Conservation (phyloP, 1,139 yeast genomes). For the Lipomyces yarrowii region DNA sequence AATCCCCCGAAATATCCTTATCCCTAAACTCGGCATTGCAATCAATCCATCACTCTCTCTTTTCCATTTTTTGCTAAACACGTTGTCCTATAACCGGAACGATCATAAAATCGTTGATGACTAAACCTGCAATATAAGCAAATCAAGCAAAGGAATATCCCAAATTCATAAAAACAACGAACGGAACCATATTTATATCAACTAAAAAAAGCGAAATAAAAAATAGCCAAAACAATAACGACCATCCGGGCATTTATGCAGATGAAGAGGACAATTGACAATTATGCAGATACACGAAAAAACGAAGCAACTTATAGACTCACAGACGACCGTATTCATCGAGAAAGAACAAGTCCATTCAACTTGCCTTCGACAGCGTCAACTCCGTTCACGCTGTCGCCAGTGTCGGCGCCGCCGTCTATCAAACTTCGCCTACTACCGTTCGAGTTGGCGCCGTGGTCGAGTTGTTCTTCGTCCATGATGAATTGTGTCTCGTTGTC, state of each 20-base stretch:
- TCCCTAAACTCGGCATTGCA: neutral
- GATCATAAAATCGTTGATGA: neutral
- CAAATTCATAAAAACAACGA: neutral
- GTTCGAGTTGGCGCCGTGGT: neutral
- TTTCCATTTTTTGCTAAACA: neutral
- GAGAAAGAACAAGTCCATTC: neutral
- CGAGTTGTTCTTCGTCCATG: slow-evolving; percentile 28
- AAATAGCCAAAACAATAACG: neutral
- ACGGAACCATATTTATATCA: neutral
- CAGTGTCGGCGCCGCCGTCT: neutral
- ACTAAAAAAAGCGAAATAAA: neutral
- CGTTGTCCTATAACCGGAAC: neutral
- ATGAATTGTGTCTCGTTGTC: slow-evolving; percentile 29
- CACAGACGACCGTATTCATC: neutral
- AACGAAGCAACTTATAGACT: neutral
- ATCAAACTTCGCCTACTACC: neutral
- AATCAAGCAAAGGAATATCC: neutral
- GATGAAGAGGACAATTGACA: neutral
- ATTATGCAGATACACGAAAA: neutral
- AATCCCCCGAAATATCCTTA: neutral
- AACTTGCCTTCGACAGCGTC: neutral
- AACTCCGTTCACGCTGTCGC: neutral
- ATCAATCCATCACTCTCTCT: neutral
- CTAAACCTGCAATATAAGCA: neutral
- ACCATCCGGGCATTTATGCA: neutral